Evolutionary conservation across 805 yeast genomes (phyloP).

Genomic region (Suhomyces faveliae): DNA sequence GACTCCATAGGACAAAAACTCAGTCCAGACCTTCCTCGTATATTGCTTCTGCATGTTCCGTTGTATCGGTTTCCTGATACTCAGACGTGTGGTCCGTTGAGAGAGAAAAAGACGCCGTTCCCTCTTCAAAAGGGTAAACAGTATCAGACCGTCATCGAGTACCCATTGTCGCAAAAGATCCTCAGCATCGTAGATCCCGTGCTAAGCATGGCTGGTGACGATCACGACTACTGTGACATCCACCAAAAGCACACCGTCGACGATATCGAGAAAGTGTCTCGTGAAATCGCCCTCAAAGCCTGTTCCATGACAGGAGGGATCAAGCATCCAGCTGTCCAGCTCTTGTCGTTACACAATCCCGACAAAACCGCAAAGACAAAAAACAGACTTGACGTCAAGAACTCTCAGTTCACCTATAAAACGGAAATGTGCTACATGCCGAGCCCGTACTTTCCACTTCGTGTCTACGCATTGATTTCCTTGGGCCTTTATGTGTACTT

Average conservation of each 20-base stretch:
- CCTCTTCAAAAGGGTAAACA: constrained; percentile 77
- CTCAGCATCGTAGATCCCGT: constrained; percentile 61
- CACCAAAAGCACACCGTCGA: constrained; percentile 42
- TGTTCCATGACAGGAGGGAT: constrained; percentile 94
- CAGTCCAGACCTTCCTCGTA: constrained; percentile 49
- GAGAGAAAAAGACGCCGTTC: constrained; percentile 67
- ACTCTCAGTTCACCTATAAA: constrained; percentile 19
- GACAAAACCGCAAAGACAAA: constrained; percentile 2
- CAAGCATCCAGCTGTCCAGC: constrained; percentile 78
- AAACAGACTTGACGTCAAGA: neutral
- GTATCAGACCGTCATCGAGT: constrained; percentile 84
- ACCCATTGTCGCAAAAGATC: constrained; percentile 56
- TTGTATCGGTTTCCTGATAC: constrained; percentile 63
- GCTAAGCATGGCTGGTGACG: constrained; percentile 86
- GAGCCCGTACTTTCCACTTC: constrained; percentile 41
- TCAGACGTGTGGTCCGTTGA: constrained; percentile 68
- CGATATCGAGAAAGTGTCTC: constrained; percentile 17
- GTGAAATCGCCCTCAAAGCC: constrained; percentile 83
- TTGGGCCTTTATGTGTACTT: constrained; percentile 12
- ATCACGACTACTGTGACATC: constrained; percentile 91
- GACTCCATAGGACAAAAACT: constrained; percentile 25
- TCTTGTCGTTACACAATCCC: constrained; percentile 64
- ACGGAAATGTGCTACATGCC: constrained; percentile 60
- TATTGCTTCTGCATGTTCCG: constrained; percentile 86
- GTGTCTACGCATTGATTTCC: constrained; percentile 12